A percentile compares a stretch with the other conserved stretches of the same genome.
phyloP scores from a whole-genome alignment of 2,329 filamentous ascomycete species.

The Trichoderma cornu-damae region DNA sequence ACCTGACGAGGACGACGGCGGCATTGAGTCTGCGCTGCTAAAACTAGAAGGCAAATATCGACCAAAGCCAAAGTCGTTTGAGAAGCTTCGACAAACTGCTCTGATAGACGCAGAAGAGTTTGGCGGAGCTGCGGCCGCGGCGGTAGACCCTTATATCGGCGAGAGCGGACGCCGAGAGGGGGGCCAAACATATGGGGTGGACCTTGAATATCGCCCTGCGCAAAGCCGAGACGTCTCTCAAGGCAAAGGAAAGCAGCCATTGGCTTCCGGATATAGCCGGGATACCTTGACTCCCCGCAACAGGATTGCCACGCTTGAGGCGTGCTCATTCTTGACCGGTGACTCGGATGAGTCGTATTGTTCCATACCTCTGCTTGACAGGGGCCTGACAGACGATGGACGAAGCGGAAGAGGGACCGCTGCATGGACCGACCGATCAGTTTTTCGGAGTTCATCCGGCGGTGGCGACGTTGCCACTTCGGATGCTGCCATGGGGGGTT shows the following conservation, averaged over 20 bases:
- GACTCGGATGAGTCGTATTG: slow-evolving; percentile 70
- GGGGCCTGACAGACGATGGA: slow-evolving; percentile 53
- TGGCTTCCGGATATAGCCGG: neutral
- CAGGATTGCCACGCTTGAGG: slow-evolving; percentile 29
- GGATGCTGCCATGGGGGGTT: slow-evolving; percentile 13
- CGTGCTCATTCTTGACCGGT: slow-evolving; percentile 49
- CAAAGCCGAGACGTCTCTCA: neutral
- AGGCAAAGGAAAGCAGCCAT: slow-evolving; percentile 1
- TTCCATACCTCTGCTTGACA: slow-evolving; percentile 70
- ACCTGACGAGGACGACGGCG: slow-evolving; percentile 77
- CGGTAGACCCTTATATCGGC: neutral
- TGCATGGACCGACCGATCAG: slow-evolving; percentile 52
- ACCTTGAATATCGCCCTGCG: neutral
- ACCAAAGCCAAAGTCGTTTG: slow-evolving; percentile 40
- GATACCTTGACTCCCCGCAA: neutral
- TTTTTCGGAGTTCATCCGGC: slow-evolving; percentile 47
- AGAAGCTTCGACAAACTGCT: slow-evolving; percentile 24
- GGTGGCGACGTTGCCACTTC: slow-evolving; percentile 23
- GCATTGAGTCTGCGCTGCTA: slow-evolving; percentile 83
- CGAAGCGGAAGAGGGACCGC: slow-evolving; percentile 37
- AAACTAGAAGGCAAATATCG: slow-evolving; percentile 88
- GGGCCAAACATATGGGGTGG: neutral
- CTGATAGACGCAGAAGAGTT: slow-evolving; percentile 9
- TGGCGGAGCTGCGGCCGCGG: neutral
- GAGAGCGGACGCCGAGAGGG: neutral